Conservation (phyloP, 345 rosid genomes). For the Moricandia moricandioides region DNA sequence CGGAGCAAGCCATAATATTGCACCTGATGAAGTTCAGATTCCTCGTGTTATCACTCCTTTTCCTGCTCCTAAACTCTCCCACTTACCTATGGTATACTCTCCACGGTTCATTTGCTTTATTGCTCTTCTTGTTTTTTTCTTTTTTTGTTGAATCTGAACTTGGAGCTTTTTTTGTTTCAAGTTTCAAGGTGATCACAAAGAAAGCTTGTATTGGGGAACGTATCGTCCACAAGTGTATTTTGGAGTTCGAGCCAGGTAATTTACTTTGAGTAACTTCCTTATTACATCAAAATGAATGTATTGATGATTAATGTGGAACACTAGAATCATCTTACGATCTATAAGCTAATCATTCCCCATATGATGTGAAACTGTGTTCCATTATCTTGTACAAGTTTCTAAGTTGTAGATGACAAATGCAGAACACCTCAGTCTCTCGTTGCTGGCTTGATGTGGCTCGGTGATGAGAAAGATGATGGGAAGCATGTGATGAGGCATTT, state of each 20-base stretch:
- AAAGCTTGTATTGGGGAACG: slow-evolving; percentile 90
- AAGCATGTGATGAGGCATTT: slow-evolving; percentile 66
- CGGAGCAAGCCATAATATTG: slow-evolving; percentile 39
- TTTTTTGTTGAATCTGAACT: not conserved
- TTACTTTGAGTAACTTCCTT: not conserved
- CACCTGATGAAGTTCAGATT: slow-evolving; percentile 43
- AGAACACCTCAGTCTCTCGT: slow-evolving; percentile 77
- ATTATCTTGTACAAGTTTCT: not conserved
- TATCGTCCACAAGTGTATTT: slow-evolving; percentile 84
- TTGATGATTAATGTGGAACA: not conserved
- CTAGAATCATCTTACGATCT: not conserved
- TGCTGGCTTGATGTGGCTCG: slow-evolving; percentile 95
- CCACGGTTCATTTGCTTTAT: not conserved
- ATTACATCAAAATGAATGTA: not conserved
- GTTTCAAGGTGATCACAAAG: slow-evolving; percentile 87
- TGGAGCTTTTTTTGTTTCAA: slow-evolving; percentile 21
- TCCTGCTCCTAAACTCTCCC: slow-evolving; percentile 73
- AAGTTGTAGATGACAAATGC: slow-evolving; percentile 25
- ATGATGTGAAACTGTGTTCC: not conserved
- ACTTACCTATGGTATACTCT: slow-evolving; percentile 57
- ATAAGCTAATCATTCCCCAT: not conserved
- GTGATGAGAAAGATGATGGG: slow-evolving; percentile 65
- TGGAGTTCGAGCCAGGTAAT: slow-evolving; percentile 81
- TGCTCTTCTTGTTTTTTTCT: not conserved
- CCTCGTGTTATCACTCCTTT: slow-evolving; percentile 82